phyloP scores from a whole-genome alignment of 202 grass and related monocot species.

The Schoenoplectus triqueter region DNA sequence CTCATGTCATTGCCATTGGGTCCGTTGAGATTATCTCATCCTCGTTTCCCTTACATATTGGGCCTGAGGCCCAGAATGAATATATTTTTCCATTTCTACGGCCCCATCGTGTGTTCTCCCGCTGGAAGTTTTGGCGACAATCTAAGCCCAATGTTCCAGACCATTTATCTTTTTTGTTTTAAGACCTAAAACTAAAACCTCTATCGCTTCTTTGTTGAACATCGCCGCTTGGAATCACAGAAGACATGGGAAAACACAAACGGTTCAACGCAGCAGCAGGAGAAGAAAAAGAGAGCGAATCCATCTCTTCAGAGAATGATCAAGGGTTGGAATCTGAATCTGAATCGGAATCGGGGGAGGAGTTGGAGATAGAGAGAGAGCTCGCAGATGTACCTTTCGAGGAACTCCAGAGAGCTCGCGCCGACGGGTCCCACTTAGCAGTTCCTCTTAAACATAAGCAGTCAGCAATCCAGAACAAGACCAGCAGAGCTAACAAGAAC shows the following conservation, averaged over 20 bases:
- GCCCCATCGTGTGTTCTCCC: too few relatives aligned
- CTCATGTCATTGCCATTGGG: too few relatives aligned
- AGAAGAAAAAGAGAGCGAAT: slow-evolving; percentile 3
- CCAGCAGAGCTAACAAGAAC: slow-evolving; percentile 74
- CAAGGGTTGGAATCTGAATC: slow-evolving; percentile 43
- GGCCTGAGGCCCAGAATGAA: too few relatives aligned
- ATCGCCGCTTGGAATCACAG: neutral
- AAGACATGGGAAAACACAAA: slow-evolving; percentile 12
- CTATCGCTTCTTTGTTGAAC: neutral
- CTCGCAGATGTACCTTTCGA: slow-evolving; percentile 85
- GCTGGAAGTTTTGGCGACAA: too few relatives aligned
- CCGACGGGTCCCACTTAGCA: slow-evolving; percentile 67
- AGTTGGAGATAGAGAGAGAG: slow-evolving; percentile 59
- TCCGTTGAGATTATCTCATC: too few relatives aligned
- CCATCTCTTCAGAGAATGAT: slow-evolving; percentile 10
- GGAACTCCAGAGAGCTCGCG: slow-evolving; percentile 68
- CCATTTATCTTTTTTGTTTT: neutral
- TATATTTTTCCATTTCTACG: too few relatives aligned
- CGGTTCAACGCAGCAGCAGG: neutral
- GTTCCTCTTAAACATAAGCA: slow-evolving; percentile 26
- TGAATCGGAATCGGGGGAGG: slow-evolving; percentile 48
- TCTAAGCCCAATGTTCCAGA: too few relatives aligned
- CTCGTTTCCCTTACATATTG: too few relatives aligned
- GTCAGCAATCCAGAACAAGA: slow-evolving; percentile 46
- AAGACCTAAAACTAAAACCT: neutral